phyloP scores from a whole-genome alignment of 2,329 filamentous ascomycete genomes.

The Dactylellina cionopaga region DNA sequence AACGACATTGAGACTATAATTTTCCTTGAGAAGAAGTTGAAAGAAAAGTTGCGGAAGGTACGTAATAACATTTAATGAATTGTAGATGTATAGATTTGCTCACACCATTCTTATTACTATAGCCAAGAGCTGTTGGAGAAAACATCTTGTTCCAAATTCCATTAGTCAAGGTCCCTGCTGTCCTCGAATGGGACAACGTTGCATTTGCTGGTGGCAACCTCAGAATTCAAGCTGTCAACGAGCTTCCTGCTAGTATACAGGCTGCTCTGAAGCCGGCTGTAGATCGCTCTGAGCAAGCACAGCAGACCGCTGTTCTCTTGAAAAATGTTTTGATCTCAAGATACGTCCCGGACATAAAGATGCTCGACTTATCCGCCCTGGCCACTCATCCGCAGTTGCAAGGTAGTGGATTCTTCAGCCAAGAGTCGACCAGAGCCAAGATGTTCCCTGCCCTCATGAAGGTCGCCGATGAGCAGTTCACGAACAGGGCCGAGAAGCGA shows the following conservation, averaged over 20 bases:
- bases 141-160: conserved; percentile 74
- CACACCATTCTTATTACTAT: conserved; percentile 64
- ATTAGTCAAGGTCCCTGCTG: conserved; percentile 71
- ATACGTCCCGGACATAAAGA: conserved; percentile 76
- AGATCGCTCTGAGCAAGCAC: conserved; percentile 48
- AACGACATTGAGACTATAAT: conserved; percentile 55
- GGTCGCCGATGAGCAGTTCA: conserved; percentile 81
- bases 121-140: conserved; percentile 77
- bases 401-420: conserved; percentile 79
- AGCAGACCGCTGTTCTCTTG: conserved; percentile 67
- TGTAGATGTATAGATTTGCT: conserved; percentile 55
- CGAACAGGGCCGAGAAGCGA: conserved; percentile 74
- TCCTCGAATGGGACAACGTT: conserved; percentile 75
- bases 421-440: conserved; percentile 77
- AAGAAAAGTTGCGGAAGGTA: conserved; percentile 79
- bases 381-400: conserved; percentile 76
- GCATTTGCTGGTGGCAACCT: conserved; percentile 74
- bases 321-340: conserved; percentile 76
- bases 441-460: conserved; percentile 93
- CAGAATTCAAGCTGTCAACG: conserved; percentile 59
- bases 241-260: conserved; percentile 49
- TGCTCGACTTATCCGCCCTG: conserved; percentile 84
- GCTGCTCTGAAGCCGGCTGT: conserved; percentile 57
- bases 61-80: conserved; percentile 63
- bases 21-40: conserved; percentile 56